phyloP scores from a whole-genome alignment of 176 grass and related monocot genomes.

The Hyparrhenia diplandra region DNA sequence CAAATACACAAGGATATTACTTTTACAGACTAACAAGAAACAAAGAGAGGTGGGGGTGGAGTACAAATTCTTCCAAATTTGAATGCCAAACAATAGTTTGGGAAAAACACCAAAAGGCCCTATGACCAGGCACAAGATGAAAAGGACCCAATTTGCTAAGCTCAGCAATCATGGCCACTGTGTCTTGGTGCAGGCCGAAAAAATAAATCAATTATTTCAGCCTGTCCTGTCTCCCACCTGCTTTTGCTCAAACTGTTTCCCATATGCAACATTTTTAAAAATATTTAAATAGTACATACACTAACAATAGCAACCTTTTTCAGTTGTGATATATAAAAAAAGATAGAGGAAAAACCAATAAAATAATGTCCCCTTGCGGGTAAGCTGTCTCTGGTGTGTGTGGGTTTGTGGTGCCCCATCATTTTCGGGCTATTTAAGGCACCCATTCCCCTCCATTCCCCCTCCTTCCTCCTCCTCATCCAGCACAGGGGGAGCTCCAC shows the following conservation, averaged over 20 bases:
- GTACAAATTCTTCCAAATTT: neutral
- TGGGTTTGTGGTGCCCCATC: constrained; percentile 33
- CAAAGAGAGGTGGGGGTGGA: neutral
- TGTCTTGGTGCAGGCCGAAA: constrained; percentile 28
- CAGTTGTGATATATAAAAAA: neutral
- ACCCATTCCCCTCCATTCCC: constrained; percentile 16
- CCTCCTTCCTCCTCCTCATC: constrained; percentile 51
- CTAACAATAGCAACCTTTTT: neutral
- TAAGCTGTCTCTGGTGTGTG: constrained; percentile 40
- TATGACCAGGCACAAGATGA: neutral
- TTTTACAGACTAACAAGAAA: too few relatives aligned
- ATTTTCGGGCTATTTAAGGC: constrained; percentile 48
- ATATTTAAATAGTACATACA: neutral
- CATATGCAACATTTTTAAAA: neutral
- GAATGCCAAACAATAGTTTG: neutral
- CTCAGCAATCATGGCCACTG: constrained; percentile 8
- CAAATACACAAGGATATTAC: too few relatives aligned
- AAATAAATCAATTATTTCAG: constrained; percentile 29
- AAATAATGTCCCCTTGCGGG: constrained; percentile 18
- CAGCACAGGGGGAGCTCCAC: constrained; percentile 20
- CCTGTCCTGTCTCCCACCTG: constrained; percentile 16
- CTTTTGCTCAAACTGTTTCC: constrained; percentile 23
- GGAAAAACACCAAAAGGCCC: neutral
- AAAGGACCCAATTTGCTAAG: constrained; percentile 9
- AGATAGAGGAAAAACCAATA: neutral